Evolutionary conservation across 495 filamentous ascomycete genomes (phyloP).

Genomic region (Penicillium verhagenii): DNA sequence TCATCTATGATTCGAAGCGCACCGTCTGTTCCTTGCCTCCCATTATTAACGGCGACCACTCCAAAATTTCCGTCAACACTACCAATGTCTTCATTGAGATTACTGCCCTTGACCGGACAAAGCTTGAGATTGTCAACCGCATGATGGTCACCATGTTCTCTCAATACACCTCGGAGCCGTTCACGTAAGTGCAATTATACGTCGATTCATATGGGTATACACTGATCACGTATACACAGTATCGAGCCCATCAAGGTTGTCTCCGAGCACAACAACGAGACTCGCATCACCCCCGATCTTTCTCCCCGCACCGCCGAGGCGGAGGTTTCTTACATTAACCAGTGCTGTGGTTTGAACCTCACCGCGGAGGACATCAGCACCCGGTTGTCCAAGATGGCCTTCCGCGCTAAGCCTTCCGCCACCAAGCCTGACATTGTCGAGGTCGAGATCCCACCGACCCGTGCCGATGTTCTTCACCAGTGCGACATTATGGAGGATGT

Average conservation of each 20-base stretch:
- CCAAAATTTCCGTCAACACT: slow-evolving; percentile 88
- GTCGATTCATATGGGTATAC: neutral
- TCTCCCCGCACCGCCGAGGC: slow-evolving; percentile 72
- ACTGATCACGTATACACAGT: slow-evolving; percentile 24
- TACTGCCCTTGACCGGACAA: slow-evolving; percentile 95
- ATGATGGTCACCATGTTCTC: slow-evolving; percentile 98
- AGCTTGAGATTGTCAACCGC: slow-evolving; percentile 91
- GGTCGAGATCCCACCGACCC: slow-evolving; percentile 79
- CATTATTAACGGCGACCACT: slow-evolving; percentile 96
- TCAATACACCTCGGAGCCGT: slow-evolving; percentile 79
- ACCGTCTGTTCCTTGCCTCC: slow-evolving; percentile 91
- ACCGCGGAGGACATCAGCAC: slow-evolving; percentile 69
- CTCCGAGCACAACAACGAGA: slow-evolving; percentile 85
- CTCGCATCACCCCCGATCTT: slow-evolving; percentile 76
- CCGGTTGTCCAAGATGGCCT: slow-evolving; percentile 83
- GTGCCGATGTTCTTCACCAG: slow-evolving; percentile 93
- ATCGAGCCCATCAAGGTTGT: slow-evolving; percentile 90
- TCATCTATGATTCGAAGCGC: slow-evolving; percentile 86
- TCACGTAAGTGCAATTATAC: slow-evolving; percentile 55
- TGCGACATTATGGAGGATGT: slow-evolving; percentile 99
- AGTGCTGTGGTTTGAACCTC: slow-evolving; percentile 78
- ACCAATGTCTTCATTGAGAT: slow-evolving; percentile 96
- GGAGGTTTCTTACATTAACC: slow-evolving; percentile 88
- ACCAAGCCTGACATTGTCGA: slow-evolving; percentile 65
- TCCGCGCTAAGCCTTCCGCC: slow-evolving; percentile 67